Percentiles rank a stretch among this genome's conserved stretches.
These are phyloP conservation scores for Populus davidiana DNA, from an alignment of 345 rosid species.

Conservation along the genomic window DNA sequence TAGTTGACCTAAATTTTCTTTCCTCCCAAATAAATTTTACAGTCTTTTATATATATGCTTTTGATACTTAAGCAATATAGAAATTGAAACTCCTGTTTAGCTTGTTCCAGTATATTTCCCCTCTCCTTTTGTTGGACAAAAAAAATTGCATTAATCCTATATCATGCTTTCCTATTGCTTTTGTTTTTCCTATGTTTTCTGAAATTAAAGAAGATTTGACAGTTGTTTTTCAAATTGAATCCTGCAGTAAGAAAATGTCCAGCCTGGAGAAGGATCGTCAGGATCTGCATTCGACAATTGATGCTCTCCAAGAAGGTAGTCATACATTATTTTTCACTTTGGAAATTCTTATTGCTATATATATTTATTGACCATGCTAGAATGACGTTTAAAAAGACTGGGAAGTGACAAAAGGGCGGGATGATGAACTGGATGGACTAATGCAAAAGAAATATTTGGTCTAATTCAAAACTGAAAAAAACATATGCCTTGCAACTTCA, in stretches of 20 bases:
- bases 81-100: too few relatives aligned
- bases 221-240: neutral
- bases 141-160: neutral
- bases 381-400: neutral
- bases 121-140: neutral
- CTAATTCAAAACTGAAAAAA: neutral
- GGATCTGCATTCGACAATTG: conserved; percentile 79
- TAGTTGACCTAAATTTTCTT: too few relatives aligned
- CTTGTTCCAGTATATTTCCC: neutral
- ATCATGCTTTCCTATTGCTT: conserved; percentile 4
- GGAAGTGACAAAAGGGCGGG: neutral
- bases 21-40: too few relatives aligned
- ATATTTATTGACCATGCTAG: neutral
- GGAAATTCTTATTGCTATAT: neutral
- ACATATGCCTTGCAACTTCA: neutral
- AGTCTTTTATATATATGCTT: too few relatives aligned
- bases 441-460: neutral
- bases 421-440: neutral
- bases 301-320: conserved; percentile 90
- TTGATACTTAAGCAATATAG: too few relatives aligned
- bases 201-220: conserved; percentile 5
- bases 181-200: neutral
- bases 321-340: neutral
- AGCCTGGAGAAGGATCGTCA: conserved; percentile 85
- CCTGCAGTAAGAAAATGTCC: conserved; percentile 75